These are phyloP conservation scores for Ophiognomonia clavigignenti-juglandacearum DNA, from an alignment of 2,329 filamentous ascomycete genomes.

Conservation along the genomic window DNA sequence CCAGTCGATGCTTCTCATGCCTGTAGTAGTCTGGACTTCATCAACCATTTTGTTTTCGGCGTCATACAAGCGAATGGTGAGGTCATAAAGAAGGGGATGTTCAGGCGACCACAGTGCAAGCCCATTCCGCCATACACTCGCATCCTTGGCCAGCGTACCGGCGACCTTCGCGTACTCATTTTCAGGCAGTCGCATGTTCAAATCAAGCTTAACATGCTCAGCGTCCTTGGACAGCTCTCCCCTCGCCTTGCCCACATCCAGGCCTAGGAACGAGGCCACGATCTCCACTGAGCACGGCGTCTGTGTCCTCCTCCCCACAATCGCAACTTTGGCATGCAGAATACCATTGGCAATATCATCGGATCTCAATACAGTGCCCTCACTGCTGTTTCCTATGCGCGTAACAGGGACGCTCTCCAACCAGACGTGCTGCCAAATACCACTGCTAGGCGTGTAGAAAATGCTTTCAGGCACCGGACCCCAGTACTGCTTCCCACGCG, in stretches of 20 bases:
- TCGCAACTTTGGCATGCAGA: conserved; percentile 44
- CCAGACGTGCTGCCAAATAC: conserved; percentile 56
- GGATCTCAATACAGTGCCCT: conserved; percentile 52
- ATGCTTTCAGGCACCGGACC: conserved; percentile 55
- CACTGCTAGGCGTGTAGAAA: conserved; percentile 53
- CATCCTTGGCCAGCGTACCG: conserved; percentile 22
- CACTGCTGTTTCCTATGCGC: conserved; percentile 49
- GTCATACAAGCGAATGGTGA: conserved; percentile 49
- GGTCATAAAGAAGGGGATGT: conserved; percentile 50
- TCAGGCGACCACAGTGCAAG: conserved; percentile 61
- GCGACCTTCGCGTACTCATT: conserved; percentile 36
- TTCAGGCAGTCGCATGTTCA: conserved; percentile 37
- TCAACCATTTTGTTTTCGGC: conserved; percentile 40
- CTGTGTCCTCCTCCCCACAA: conserved; percentile 43
- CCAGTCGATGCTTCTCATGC: conserved; percentile 59
- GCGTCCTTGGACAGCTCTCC: conserved; percentile 43
- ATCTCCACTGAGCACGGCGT: conserved; percentile 46
- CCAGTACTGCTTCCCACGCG: conserved; percentile 65
- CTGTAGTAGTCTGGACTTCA: conserved; percentile 53
- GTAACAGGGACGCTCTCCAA: conserved; percentile 49
- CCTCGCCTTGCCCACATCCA: conserved; percentile 38
- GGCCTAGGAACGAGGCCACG: conserved; percentile 45
- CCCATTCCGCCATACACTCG: conserved; percentile 43
- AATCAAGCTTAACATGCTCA: conserved; percentile 40
- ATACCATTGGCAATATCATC: conserved; percentile 48